Conservation (phyloP, 176 grass and related monocot genomes). For the Aegilops longissima region DNA sequence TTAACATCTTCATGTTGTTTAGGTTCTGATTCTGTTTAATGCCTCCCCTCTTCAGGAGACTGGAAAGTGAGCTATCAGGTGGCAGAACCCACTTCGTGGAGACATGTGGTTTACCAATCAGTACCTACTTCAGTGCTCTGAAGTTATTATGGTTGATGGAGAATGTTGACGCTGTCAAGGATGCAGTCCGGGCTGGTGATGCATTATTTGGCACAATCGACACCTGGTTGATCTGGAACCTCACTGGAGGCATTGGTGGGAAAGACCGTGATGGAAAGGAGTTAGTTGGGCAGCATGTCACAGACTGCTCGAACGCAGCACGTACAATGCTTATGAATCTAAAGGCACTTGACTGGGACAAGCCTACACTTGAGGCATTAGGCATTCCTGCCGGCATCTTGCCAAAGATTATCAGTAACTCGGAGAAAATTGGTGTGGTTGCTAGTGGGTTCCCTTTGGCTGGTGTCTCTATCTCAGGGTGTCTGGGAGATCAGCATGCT, state of each 20-base stretch:
- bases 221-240: conserved; percentile 97
- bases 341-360: conserved; percentile 79
- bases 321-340: conserved; percentile 98
- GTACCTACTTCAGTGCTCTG: conserved; percentile 93
- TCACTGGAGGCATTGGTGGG: conserved; percentile 57
- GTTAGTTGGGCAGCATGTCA: conserved; percentile 63
- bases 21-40: not conserved
- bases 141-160: conserved; percentile 89
- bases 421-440: conserved; percentile 66
- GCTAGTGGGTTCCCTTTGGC: conserved; percentile 58
- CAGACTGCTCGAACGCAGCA: conserved; percentile 88
- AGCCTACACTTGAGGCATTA: conserved; percentile 50
- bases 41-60: conserved; percentile 47
- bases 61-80: conserved; percentile 71
- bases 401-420: conserved; percentile 92
- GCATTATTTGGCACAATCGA: conserved; percentile 91
- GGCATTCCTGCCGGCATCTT: conserved; percentile 62
- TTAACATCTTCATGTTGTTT: not conserved
- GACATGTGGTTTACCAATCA: conserved; percentile 76
- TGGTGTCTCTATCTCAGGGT: conserved; percentile 67
- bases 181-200: conserved; percentile 54
- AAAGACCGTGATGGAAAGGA: conserved; percentile 35
- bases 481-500: conserved; percentile 88
- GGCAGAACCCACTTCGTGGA: conserved; percentile 80
- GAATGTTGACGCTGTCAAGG: conserved; percentile 77